Conservation (phyloP, 2,329 filamentous ascomycete genomes). For the Sphaerulina vaccinii region DNA sequence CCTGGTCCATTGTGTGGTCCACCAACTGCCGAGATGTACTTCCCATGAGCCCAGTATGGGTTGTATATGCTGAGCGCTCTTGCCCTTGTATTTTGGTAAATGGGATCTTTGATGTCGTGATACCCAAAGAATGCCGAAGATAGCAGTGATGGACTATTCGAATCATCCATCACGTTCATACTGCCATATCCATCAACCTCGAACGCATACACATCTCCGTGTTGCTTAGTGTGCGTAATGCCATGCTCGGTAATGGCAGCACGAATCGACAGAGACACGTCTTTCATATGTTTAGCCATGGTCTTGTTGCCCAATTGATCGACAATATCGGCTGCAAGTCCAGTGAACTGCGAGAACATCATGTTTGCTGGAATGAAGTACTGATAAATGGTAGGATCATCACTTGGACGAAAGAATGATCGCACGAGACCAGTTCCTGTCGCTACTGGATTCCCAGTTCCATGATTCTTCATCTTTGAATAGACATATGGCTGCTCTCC, state of each 20-base stretch:
- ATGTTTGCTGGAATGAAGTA: constrained; percentile 56
- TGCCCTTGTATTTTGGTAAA: constrained; percentile 46
- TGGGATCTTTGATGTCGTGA: constrained; percentile 32
- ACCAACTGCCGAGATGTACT: constrained; percentile 47
- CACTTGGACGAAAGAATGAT: constrained; percentile 49
- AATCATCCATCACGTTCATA: constrained; percentile 65
- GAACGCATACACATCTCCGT: constrained; percentile 46
- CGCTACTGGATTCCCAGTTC: constrained; percentile 48
- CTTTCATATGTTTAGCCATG: constrained; percentile 17
- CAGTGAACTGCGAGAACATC: constrained; percentile 68
- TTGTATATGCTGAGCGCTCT: constrained; percentile 44
- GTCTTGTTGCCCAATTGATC: constrained; percentile 27
- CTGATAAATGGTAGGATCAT: constrained; percentile 49
- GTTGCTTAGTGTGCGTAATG: constrained; percentile 39
- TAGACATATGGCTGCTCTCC: constrained; percentile 13
- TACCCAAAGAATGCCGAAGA: constrained; percentile 21
- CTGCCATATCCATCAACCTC: constrained; percentile 47
- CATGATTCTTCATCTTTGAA: constrained; percentile 35
- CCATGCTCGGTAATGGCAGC: constrained; percentile 33
- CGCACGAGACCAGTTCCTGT: constrained; percentile 48
- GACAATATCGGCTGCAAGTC: constrained; percentile 49
- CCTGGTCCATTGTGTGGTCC: constrained; percentile 48
- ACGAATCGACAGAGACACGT: constrained; percentile 11
- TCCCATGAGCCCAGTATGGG: constrained; percentile 50
- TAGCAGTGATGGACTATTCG: constrained; percentile 67